These are phyloP conservation scores for Borovskyia barvae DNA, from an alignment of 208 protist species.

Conservation along the genomic window DNA sequence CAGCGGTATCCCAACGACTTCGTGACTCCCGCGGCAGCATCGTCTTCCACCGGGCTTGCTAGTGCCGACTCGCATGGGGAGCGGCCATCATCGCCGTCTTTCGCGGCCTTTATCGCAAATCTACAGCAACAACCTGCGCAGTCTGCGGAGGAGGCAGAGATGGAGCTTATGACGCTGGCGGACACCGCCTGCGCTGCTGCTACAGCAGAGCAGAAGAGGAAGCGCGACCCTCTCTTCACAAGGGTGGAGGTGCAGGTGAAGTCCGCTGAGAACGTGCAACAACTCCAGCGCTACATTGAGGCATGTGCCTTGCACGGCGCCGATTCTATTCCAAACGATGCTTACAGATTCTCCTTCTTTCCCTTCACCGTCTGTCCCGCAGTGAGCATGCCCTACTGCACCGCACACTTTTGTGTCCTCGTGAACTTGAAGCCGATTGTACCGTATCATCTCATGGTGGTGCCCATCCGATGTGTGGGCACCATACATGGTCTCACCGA, in stretches of 20 bases:
- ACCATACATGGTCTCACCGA: slow-evolving; percentile 60
- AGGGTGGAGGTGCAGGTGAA: slow-evolving; percentile 20
- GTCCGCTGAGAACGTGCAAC: slow-evolving; percentile 24
- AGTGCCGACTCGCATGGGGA: neutral
- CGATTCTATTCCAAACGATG: neutral
- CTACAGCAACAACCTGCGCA: slow-evolving; percentile 28
- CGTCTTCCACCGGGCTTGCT: neutral
- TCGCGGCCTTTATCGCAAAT: slow-evolving; percentile 26
- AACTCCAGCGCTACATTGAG: slow-evolving; percentile 14
- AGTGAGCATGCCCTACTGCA: slow-evolving; percentile 56
- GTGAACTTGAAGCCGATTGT: slow-evolving; percentile 86
- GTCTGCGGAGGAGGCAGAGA: slow-evolving; percentile 8
- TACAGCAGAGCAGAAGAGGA: slow-evolving; percentile 18
- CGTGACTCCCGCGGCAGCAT: neutral
- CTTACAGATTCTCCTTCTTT: slow-evolving; percentile 44
- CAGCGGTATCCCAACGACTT: slow-evolving; percentile 50
- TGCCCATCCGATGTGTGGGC: slow-evolving; percentile 74
- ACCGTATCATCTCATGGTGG: slow-evolving; percentile 76
- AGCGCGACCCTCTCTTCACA: slow-evolving; percentile 33
- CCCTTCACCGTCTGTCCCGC: slow-evolving; percentile 41
- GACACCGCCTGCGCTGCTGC: slow-evolving; percentile 9
- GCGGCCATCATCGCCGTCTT: slow-evolving; percentile 7
- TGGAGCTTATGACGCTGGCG: slow-evolving; percentile 4
- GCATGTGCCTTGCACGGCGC: neutral
- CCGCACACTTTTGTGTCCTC: slow-evolving; percentile 66